These are phyloP conservation scores for Fusarium ambrosium DNA, from an alignment of 2,329 filamentous ascomycete genomes.

Conservation along the genomic window DNA sequence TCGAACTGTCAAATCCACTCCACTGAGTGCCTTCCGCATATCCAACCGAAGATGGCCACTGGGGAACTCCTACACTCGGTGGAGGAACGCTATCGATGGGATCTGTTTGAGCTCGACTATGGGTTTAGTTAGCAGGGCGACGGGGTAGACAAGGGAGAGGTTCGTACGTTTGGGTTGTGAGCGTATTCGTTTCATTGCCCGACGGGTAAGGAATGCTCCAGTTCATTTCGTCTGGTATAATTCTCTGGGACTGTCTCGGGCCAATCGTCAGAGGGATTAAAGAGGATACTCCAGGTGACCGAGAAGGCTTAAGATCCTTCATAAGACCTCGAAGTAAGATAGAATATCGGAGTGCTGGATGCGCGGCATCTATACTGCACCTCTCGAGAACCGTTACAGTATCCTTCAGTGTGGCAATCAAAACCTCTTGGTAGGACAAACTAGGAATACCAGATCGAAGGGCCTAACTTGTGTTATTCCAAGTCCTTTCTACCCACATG, in stretches of 20 bases:
- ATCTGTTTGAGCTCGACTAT: neutral
- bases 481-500: neutral
- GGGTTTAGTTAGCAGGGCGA: neutral
- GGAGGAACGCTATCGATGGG: too few relatives aligned
- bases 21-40: neutral
- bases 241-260: neutral
- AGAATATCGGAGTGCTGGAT: slow-evolving; percentile 18
- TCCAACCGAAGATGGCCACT: neutral
- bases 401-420: slow-evolving; percentile 14
- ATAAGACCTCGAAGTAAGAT: slow-evolving; percentile 14
- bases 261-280: neutral
- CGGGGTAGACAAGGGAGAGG: neutral
- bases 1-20: neutral
- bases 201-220: neutral
- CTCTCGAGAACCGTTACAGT: neutral
- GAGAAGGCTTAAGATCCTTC: neutral
- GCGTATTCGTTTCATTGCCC: neutral
- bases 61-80: neutral
- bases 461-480: neutral
- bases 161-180: neutral
- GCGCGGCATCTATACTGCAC: slow-evolving; percentile 14
- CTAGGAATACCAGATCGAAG: slow-evolving; percentile 8
- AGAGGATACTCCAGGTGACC: neutral
- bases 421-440: neutral
- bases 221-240: neutral